Evolutionary conservation across 225 moss, liverwort and hornwort species (phyloP).

Genomic region (Neckera pumila): DNA sequence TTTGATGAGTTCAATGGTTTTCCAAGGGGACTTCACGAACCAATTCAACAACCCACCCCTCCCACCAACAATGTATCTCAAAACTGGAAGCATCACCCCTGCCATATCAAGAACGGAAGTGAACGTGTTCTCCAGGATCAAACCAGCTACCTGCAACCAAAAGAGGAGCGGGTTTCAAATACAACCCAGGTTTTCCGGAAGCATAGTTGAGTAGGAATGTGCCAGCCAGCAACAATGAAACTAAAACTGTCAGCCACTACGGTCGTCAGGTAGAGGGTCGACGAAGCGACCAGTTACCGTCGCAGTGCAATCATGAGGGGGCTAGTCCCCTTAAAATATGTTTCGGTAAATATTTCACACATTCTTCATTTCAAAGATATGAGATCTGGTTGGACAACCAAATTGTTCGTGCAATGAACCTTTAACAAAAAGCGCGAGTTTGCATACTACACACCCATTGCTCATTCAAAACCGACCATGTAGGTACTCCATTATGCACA

Average conservation of each 20-base stretch:
- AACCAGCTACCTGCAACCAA: conserved; percentile 58
- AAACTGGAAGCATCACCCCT: conserved; percentile 75
- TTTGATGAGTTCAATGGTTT: conserved; percentile 67
- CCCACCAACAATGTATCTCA: conserved; percentile 77
- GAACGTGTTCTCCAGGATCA: conserved; percentile 91
- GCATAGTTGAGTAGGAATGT: background rate
- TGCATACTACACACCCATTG: background rate
- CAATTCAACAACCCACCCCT: conserved; percentile 74
- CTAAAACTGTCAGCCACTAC: background rate
- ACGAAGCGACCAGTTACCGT: background rate
- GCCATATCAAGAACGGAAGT: conserved; percentile 98
- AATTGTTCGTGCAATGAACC: background rate
- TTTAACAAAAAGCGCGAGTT: background rate
- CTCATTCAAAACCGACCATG: background rate
- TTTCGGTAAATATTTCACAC: background rate
- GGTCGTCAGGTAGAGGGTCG: background rate
- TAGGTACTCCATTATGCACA: background rate
- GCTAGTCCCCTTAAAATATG: background rate
- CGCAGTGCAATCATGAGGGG: background rate
- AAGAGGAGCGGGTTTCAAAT: background rate
- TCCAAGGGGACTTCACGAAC: conserved; percentile 91
- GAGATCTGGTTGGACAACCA: too few species aligned
- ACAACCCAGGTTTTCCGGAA: background rate
- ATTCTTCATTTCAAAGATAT: background rate
- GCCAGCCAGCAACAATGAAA: background rate